phyloP scores from a whole-genome alignment of 352 stramenopile species.

The Pythium aristosporum region DNA sequence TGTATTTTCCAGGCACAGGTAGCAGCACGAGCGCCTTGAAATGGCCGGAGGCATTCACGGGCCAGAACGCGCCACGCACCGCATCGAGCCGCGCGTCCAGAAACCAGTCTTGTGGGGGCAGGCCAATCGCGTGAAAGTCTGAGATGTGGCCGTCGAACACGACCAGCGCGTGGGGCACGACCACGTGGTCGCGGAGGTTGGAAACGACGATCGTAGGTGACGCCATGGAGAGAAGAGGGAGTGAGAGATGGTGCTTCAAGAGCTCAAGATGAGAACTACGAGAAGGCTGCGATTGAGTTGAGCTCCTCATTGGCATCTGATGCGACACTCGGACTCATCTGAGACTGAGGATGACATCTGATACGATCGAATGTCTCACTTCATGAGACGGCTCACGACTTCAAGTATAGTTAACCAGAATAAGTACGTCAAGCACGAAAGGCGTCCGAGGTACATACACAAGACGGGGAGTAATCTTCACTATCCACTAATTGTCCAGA shows the following conservation, averaged over 20 bases:
- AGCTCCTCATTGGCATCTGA: not conserved
- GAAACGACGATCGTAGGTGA: constrained; percentile 58
- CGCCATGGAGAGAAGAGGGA: constrained; percentile 4
- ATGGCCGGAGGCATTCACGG: constrained; percentile 38
- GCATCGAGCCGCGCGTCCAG: constrained; percentile 43
- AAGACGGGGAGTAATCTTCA: not conserved
- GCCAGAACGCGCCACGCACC: constrained; percentile 37
- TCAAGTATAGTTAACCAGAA: too few species aligned
- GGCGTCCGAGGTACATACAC: too few species aligned
- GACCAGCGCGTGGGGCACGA: constrained; percentile 53
- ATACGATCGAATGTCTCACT: too few species aligned
- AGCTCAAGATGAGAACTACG: not conserved
- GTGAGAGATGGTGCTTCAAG: not conserved
- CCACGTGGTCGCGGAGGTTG: constrained; percentile 83
- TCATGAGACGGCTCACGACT: too few species aligned
- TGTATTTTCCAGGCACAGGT: constrained; percentile 40
- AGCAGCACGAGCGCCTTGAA: constrained; percentile 72
- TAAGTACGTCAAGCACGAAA: too few species aligned
- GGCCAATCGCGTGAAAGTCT: constrained; percentile 3
- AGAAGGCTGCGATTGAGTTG: not conserved
- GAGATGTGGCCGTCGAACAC: constrained; percentile 47
- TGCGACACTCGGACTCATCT: not conserved
- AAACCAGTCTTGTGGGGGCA: constrained; percentile 28
- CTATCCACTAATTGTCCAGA: not conserved
- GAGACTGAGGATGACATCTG: not conserved